Evolutionary conservation across 2,329 filamentous ascomycete genomes (phyloP).

Genomic region (Chaetomium sp.): DNA sequence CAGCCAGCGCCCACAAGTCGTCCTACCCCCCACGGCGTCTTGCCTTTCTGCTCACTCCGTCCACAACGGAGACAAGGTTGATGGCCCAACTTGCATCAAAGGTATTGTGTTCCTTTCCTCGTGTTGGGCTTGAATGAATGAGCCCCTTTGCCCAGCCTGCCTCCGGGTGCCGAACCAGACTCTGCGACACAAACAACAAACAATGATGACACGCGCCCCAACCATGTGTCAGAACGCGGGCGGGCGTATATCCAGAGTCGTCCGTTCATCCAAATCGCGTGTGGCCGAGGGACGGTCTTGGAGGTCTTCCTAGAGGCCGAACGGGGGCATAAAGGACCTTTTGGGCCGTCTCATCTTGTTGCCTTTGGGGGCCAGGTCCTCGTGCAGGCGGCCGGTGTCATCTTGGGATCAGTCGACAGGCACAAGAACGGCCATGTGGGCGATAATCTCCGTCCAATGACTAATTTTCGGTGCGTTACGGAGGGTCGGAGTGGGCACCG

Average conservation of each 20-base stretch:
- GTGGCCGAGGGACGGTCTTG: not conserved
- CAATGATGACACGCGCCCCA: not conserved
- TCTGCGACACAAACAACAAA: slow-evolving; percentile 4
- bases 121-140: not conserved
- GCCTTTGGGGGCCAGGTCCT: not conserved
- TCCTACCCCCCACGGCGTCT: too few species aligned
- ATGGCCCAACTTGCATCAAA: too few species aligned
- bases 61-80: too few species aligned
- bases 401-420: not conserved
- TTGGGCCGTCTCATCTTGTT: not conserved
- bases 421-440: not conserved
- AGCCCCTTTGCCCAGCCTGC: not conserved
- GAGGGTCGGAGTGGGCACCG: too few species aligned
- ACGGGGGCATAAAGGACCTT: not conserved
- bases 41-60: too few species aligned
- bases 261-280: not conserved
- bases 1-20: too few species aligned
- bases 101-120: not conserved
- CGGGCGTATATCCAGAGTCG: not conserved
- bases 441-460: not conserved
- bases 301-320: not conserved
- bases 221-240: not conserved
- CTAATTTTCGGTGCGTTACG: not conserved
- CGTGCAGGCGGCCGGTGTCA: not conserved
- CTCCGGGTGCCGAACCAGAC: not conserved